Evolutionary conservation across 148 eudicot genomes (phyloP).

Genomic region (Hydrangea macrophylla): DNA sequence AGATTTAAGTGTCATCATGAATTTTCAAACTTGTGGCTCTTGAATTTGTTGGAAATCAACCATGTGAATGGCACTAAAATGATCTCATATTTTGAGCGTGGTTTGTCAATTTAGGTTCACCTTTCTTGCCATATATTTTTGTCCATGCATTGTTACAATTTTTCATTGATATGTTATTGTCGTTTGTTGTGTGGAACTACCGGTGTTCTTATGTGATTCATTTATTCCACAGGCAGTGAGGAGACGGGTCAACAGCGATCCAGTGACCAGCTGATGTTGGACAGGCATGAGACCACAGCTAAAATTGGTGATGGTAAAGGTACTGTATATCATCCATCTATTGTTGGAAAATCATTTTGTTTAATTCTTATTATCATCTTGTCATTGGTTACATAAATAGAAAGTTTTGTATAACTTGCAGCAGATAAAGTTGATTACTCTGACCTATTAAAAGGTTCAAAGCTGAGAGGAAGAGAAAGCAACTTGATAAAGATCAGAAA

Average conservation of each 20-base stretch:
- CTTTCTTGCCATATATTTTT: too few species aligned
- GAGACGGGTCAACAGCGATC: conserved; percentile 42
- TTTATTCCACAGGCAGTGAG: conserved; percentile 47
- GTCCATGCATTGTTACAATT: too few species aligned
- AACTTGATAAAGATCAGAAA: conserved; percentile 64
- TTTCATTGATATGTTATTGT: too few species aligned
- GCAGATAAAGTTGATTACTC: conserved; percentile 37
- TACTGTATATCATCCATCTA: neutral
- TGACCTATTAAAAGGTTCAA: conserved; percentile 38
- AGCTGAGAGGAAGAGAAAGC: conserved; percentile 42
- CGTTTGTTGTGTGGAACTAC: neutral
- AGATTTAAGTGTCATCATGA: too few species aligned
- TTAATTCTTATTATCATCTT: neutral
- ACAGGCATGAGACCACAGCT: conserved; percentile 30
- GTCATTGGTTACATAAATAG: neutral
- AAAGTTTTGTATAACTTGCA: conserved; percentile 20
- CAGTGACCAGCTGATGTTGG: conserved; percentile 19
- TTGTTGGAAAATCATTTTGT: neutral
- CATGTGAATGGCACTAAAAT: neutral
- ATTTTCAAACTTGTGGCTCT: too few species aligned
- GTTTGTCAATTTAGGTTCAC: too few species aligned
- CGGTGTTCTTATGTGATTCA: conserved; percentile 4
- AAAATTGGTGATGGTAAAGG: conserved; percentile 40
- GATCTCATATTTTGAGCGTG: neutral
- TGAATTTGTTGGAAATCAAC: neutral